These are phyloP conservation scores for Neurospora sp. DNA, from an alignment of 2,329 filamentous ascomycete species.

Conservation along the genomic window DNA sequence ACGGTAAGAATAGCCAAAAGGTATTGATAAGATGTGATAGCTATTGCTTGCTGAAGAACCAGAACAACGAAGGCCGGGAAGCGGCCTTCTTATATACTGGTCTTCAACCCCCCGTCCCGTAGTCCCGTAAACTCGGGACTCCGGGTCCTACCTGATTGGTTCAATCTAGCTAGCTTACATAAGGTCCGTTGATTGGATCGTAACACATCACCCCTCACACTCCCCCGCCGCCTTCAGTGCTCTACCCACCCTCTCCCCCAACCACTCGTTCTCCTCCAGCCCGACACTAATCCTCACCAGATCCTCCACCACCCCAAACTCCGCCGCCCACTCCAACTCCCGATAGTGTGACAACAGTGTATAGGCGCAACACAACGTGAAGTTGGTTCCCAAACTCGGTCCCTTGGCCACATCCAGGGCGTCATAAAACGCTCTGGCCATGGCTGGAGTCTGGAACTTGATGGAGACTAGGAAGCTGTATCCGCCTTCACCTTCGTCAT, in stretches of 20 bases:
- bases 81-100: too few relatives aligned
- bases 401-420: constrained; percentile 15
- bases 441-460: constrained; percentile 1
- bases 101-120: too few relatives aligned
- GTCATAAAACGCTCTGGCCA: constrained; percentile 14
- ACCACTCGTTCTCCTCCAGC: constrained; percentile 13
- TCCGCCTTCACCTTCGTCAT: background rate
- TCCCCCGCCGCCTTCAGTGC: constrained; percentile 9
- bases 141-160: too few relatives aligned
- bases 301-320: constrained; percentile 15
- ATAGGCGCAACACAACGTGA: constrained; percentile 16
- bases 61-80: too few relatives aligned
- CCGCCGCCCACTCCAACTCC: constrained; percentile 14
- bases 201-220: background rate
- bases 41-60: too few relatives aligned
- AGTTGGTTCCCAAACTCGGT: constrained; percentile 16
- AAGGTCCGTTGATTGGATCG: too few relatives aligned
- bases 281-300: constrained; percentile 18
- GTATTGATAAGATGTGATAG: too few relatives aligned
- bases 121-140: too few relatives aligned
- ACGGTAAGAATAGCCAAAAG: too few relatives aligned
- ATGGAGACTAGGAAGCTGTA: constrained; percentile 15
- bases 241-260: constrained; percentile 6
- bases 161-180: too few relatives aligned
- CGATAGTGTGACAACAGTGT: constrained; percentile 15